phyloP scores from a whole-genome alignment of 176 grass and related monocot genomes.

The Aegilops sharonensis region DNA sequence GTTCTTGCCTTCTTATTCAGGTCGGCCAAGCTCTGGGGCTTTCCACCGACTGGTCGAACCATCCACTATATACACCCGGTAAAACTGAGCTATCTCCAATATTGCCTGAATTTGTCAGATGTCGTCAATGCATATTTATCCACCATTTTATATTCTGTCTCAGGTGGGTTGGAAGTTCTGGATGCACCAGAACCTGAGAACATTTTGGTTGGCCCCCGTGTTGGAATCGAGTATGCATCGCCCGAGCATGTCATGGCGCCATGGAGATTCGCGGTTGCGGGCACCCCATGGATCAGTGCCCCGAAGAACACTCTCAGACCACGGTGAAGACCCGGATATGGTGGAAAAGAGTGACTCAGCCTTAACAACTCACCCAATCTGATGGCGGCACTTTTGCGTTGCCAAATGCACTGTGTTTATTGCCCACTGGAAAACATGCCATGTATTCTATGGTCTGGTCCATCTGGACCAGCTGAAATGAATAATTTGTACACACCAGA shows the following conservation, averaged over 20 bases:
- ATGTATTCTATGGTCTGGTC: background rate
- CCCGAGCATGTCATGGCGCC: constrained; percentile 64
- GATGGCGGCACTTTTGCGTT: background rate
- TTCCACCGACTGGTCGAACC: constrained; percentile 83
- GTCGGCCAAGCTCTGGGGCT: constrained; percentile 94
- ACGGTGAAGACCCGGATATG: constrained; percentile 1
- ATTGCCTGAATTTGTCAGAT: background rate
- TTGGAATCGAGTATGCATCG: constrained; percentile 77
- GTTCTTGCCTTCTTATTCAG: constrained; percentile 32
- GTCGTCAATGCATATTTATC: background rate
- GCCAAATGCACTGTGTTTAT: background rate
- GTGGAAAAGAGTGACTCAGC: background rate
- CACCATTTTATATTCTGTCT: background rate
- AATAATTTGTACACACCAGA: background rate
- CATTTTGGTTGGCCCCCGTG: constrained; percentile 74
- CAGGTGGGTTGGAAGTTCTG: constrained; percentile 83
- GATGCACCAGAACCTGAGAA: constrained; percentile 66
- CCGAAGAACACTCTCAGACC: constrained; percentile 67
- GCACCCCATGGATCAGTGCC: constrained; percentile 78
- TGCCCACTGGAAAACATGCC: background rate
- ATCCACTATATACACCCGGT: constrained; percentile 78
- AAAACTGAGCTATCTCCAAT: background rate
- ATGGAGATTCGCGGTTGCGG: constrained; percentile 80
- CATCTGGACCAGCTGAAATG: background rate
- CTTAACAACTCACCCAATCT: background rate